These are phyloP conservation scores for Barbarea vulgaris DNA, from an alignment of 345 rosid species.

Conservation along the genomic window DNA sequence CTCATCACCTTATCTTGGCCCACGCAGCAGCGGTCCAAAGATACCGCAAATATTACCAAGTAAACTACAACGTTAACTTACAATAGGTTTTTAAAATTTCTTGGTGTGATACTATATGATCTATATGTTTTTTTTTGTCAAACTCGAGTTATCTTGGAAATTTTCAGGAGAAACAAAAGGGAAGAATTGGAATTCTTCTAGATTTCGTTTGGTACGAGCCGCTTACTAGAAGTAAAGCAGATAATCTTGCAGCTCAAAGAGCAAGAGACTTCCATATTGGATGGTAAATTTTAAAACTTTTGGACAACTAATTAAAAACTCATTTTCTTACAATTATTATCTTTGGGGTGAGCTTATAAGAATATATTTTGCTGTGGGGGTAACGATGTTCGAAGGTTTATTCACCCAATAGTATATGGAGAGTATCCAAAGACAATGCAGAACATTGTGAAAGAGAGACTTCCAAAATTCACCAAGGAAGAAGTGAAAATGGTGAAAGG, in stretches of 20 bases:
- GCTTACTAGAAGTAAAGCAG: conserved; percentile 82
- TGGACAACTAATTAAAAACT: not conserved
- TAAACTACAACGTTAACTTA: conserved; percentile 36
- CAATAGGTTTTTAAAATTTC: not conserved
- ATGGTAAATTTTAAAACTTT: conserved; percentile 54
- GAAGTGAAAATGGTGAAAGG: conserved; percentile 90
- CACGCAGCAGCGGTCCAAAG: conserved; percentile 82
- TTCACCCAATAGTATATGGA: conserved; percentile 90
- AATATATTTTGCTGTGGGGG: not conserved
- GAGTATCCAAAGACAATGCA: conserved; percentile 92
- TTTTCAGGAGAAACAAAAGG: conserved; percentile 72
- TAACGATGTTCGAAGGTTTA: conserved; percentile 55
- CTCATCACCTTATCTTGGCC: conserved; percentile 83
- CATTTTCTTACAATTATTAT: not conserved
- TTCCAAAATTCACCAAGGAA: conserved; percentile 76
- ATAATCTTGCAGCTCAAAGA: conserved; percentile 88
- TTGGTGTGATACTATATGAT: not conserved
- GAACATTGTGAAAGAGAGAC: conserved; percentile 69
- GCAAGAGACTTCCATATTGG: conserved; percentile 96
- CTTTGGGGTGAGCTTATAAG: not conserved
- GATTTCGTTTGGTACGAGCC: conserved; percentile 99
- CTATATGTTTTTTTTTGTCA: not conserved
- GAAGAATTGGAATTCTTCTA: conserved; percentile 82
- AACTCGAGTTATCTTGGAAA: not conserved
- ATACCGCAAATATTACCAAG: conserved; percentile 85